Evolutionary conservation across 2,329 filamentous ascomycete genomes (phyloP).

Genomic region (Aspergillus brasiliensis): DNA sequence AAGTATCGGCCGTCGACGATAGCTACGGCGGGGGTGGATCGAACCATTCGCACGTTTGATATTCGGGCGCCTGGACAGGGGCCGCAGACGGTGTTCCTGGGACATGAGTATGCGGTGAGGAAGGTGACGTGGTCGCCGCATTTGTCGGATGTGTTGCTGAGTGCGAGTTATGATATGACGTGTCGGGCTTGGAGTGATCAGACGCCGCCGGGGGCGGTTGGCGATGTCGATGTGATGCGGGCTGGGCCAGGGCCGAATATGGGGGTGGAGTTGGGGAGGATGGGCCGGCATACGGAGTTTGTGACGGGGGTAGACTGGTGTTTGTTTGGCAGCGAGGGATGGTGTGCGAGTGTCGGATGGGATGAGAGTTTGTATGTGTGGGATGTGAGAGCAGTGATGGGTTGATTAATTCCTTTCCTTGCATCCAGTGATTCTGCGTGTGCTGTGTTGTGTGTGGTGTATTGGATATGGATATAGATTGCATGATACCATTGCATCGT

Average conservation of each 20-base stretch:
- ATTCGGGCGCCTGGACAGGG: constrained; percentile 74
- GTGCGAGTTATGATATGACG: constrained; percentile 97
- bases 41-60: constrained; percentile 85
- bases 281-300: constrained; percentile 95
- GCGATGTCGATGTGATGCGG: constrained; percentile 43
- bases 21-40: constrained; percentile 87
- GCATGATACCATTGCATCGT: constrained; percentile 23
- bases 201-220: constrained; percentile 42
- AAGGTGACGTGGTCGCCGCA: constrained; percentile 91
- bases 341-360: constrained; percentile 94
- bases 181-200: constrained; percentile 91
- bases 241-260: constrained; percentile 44
- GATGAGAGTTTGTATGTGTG: constrained; percentile 88
- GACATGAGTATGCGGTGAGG: constrained; percentile 89
- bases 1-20: constrained; percentile 87
- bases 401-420: constrained; percentile 6
- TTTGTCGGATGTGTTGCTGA: constrained; percentile 81
- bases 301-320: constrained; percentile 98
- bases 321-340: constrained; percentile 90
- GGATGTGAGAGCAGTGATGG: constrained; percentile 75
- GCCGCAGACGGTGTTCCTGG: constrained; percentile 72
- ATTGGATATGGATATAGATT: constrained; percentile 27
- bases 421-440: constrained; percentile 4
- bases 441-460: neutral
- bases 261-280: constrained; percentile 76